Evolutionary conservation across 2,329 filamentous ascomycete species (phyloP).

Genomic region (Sporothrix curviconia): DNA sequence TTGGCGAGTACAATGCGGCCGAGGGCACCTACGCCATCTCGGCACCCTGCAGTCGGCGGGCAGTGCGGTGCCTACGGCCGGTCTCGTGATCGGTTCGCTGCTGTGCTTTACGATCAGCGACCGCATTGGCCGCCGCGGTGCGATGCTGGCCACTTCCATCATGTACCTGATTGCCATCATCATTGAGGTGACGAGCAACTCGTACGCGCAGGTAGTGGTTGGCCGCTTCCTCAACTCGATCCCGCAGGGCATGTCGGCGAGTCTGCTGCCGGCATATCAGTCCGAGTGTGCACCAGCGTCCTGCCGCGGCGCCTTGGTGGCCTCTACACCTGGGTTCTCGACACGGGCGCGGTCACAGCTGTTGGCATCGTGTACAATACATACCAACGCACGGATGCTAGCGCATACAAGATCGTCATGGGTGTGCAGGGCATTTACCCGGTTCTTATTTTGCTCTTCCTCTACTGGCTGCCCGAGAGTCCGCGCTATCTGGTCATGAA

Average conservation of each 20-base stretch:
- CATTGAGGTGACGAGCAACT: slow-evolving; percentile 8
- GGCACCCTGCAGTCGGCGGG: slow-evolving; percentile 8
- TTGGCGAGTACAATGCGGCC: slow-evolving; percentile 5
- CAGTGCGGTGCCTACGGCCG: slow-evolving; percentile 5
- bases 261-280: slow-evolving; percentile 10
- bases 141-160: slow-evolving; percentile 9
- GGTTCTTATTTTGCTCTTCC: not conserved
- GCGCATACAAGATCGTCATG: slow-evolving; percentile 11
- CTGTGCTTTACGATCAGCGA: slow-evolving; percentile 8
- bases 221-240: slow-evolving; percentile 10
- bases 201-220: slow-evolving; percentile 5
- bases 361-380: slow-evolving; percentile 11
- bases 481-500: slow-evolving; percentile 5
- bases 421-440: slow-evolving; percentile 9
- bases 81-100: slow-evolving; percentile 2
- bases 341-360: slow-evolving; percentile 7
- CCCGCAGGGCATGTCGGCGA: slow-evolving; percentile 11
- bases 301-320: slow-evolving; percentile 7
- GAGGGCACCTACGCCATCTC: slow-evolving; percentile 1
- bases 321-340: slow-evolving; percentile 10
- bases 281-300: slow-evolving; percentile 8
- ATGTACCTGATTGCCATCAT: slow-evolving; percentile 9
- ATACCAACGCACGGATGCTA: not conserved
- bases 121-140: slow-evolving; percentile 7
- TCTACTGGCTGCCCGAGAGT: slow-evolving; percentile 12